These are phyloP conservation scores for Chaetomium sp. DNA, from an alignment of 2,329 filamentous ascomycete genomes.

Conservation along the genomic window DNA sequence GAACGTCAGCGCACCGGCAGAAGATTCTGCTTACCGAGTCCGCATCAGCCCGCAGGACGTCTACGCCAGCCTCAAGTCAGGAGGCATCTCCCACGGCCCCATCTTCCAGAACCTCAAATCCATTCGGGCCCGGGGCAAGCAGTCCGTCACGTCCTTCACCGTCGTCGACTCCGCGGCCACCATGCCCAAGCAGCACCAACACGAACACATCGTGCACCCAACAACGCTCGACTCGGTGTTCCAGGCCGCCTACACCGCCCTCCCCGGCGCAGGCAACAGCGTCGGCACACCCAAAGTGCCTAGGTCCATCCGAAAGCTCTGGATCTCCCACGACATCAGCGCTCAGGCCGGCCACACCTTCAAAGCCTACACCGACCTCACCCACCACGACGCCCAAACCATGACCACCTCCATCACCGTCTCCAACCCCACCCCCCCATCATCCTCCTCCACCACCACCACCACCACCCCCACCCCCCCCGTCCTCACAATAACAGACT, in stretches of 20 bases:
- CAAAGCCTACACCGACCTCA: conserved; percentile 29
- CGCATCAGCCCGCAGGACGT: conserved; percentile 31
- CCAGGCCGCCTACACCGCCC: conserved; percentile 32
- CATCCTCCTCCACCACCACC: no score
- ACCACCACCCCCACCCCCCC: neutral
- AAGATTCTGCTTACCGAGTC: conserved; percentile 27
- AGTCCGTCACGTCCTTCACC: conserved; percentile 31
- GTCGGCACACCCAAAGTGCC: conserved; percentile 41
- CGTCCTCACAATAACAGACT: conserved; percentile 29
- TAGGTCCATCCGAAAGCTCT: conserved; percentile 44
- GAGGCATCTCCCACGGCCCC: conserved; percentile 33
- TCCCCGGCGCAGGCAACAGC: conserved; percentile 24
- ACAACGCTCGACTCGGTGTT: conserved; percentile 34
- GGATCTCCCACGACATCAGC: conserved; percentile 43
- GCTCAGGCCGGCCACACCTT: conserved; percentile 26
- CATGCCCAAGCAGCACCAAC: conserved; percentile 32
- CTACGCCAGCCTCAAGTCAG: conserved; percentile 27
- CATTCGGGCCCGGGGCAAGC: conserved; percentile 29
- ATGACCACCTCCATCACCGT: conserved; percentile 30
- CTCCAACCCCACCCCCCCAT: conserved; percentile 12
- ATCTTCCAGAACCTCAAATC: conserved; percentile 34
- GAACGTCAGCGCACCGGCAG: conserved; percentile 9
- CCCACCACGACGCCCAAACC: conserved; percentile 26
- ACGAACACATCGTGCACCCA: conserved; percentile 33
- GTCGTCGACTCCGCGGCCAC: conserved; percentile 29